A percentile compares a stretch with the other conserved stretches of the same genome.
These are phyloP conservation scores for Cryptococcus sp. DNA, from an alignment of 1,284 basidiomycete genomes.

Conservation along the genomic window DNA sequence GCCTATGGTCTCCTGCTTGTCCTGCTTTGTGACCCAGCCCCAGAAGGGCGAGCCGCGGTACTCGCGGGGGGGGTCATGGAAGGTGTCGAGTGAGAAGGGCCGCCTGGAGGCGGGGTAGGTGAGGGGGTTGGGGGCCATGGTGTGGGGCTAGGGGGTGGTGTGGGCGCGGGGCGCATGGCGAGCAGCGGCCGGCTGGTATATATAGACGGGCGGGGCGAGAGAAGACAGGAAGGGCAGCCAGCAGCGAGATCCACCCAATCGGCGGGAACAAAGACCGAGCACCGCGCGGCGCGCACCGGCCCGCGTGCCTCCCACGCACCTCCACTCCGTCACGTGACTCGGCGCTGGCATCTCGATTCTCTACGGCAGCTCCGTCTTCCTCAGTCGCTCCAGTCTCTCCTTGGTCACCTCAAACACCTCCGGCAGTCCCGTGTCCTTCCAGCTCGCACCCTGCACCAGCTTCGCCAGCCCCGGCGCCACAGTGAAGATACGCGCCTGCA, in stretches of 20 bases:
- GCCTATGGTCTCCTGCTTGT: slow-evolving; percentile 13
- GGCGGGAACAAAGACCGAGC: not conserved
- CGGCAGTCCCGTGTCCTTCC: slow-evolving; percentile 21
- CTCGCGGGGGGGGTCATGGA: slow-evolving; percentile 21
- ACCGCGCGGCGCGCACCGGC: not conserved
- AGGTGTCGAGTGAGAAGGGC: slow-evolving; percentile 20
- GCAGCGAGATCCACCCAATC: not conserved
- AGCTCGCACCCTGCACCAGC: slow-evolving; percentile 25
- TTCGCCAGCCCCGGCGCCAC: slow-evolving; percentile 27
- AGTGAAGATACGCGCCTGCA: slow-evolving; percentile 30
- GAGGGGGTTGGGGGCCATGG: slow-evolving; percentile 16
- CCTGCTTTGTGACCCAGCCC: slow-evolving; percentile 27
- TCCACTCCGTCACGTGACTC: too few species aligned
- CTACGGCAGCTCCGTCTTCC: not conserved
- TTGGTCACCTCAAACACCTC: slow-evolving; percentile 27
- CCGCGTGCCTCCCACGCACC: not conserved
- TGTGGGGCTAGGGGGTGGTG: too few species aligned
- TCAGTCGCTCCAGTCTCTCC: slow-evolving; percentile 19
- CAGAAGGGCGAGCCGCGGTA: slow-evolving; percentile 33
- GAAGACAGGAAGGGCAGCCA: not conserved
- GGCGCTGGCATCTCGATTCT: too few species aligned
- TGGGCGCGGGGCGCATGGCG: too few species aligned
- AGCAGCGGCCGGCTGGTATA: not conserved
- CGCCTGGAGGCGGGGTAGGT: slow-evolving; percentile 21
- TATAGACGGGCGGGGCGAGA: not conserved